Evolutionary conservation across 1,139 yeast species (phyloP).

Genomic region (Waltiozyma sp.): DNA sequence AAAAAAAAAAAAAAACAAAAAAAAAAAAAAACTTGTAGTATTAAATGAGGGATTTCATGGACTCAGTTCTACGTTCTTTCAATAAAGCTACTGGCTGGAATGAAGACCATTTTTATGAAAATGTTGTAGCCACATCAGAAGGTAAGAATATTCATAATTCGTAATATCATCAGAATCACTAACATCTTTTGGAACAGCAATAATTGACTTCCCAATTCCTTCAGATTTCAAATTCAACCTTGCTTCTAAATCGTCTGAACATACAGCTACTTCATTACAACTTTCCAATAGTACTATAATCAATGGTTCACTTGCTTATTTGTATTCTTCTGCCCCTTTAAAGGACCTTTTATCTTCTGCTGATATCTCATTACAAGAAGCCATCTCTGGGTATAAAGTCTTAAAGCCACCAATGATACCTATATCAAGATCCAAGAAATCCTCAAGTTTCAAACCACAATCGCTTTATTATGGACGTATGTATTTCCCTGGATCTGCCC

Average conservation of each 20-base stretch:
- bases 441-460: constrained; percentile 8
- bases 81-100: constrained; percentile 65
- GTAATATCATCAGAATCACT: too few species aligned
- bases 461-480: constrained; percentile 67
- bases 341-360: constrained; percentile 40
- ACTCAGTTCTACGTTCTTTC: constrained; percentile 65
- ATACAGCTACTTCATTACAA: constrained; percentile 67
- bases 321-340: constrained; percentile 59
- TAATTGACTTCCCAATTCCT: constrained; percentile 71
- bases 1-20: too few species aligned
- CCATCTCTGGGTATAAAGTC: constrained; percentile 66
- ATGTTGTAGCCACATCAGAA: constrained; percentile 58
- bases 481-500: constrained; percentile 77
- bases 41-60: constrained; percentile 74
- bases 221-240: constrained; percentile 55
- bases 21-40: too few species aligned
- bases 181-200: constrained; percentile 14
- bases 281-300: constrained; percentile 58
- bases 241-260: constrained; percentile 60
- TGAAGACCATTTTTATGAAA: constrained; percentile 64
- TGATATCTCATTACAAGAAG: constrained; percentile 52
- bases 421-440: constrained; percentile 6
- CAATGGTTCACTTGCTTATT: constrained; percentile 76
- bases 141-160: constrained; percentile 21
- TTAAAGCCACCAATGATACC: constrained; percentile 33